These are phyloP conservation scores for Fusarium citri DNA, from an alignment of 2,329 filamentous ascomycete genomes.

Conservation along the genomic window DNA sequence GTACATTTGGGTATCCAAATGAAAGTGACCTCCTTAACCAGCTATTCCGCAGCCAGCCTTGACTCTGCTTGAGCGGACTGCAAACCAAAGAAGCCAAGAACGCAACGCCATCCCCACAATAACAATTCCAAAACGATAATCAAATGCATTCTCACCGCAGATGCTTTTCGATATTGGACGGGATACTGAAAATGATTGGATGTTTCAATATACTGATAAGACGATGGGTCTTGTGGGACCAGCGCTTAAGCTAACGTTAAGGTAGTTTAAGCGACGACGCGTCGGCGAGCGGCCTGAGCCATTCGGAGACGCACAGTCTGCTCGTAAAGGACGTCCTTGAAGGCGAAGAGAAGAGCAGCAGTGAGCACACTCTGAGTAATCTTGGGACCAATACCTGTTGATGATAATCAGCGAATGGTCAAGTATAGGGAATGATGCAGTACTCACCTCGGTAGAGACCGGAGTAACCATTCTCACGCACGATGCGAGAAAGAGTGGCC, in stretches of 20 bases:
- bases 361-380: slow-evolving; percentile 97
- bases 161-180: slow-evolving; percentile 27
- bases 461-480: slow-evolving; percentile 88
- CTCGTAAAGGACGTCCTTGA: slow-evolving; percentile 96
- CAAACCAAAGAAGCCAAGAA: slow-evolving; percentile 14
- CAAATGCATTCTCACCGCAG: slow-evolving; percentile 27
- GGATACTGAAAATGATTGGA: slow-evolving; percentile 15
- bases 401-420: slow-evolving; percentile 22
- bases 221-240: slow-evolving; percentile 2
- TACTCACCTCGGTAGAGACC: slow-evolving; percentile 90
- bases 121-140: slow-evolving; percentile 17
- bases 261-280: slow-evolving; percentile 48
- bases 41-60: slow-evolving; percentile 12
- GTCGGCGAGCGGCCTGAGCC: slow-evolving; percentile 55
- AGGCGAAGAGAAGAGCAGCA: slow-evolving; percentile 94
- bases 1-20: slow-evolving; percentile 47
- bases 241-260: slow-evolving; percentile 8
- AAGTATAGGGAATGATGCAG: neutral
- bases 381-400: slow-evolving; percentile 89
- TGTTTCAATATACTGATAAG: slow-evolving; percentile 16
- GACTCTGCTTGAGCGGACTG: slow-evolving; percentile 11
- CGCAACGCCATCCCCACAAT: slow-evolving; percentile 30
- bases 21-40: slow-evolving; percentile 22
- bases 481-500: slow-evolving; percentile 80
- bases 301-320: slow-evolving; percentile 76